phyloP scores from a whole-genome alignment of 2,329 filamentous ascomycete genomes.

The Epichloe aotearoae region DNA sequence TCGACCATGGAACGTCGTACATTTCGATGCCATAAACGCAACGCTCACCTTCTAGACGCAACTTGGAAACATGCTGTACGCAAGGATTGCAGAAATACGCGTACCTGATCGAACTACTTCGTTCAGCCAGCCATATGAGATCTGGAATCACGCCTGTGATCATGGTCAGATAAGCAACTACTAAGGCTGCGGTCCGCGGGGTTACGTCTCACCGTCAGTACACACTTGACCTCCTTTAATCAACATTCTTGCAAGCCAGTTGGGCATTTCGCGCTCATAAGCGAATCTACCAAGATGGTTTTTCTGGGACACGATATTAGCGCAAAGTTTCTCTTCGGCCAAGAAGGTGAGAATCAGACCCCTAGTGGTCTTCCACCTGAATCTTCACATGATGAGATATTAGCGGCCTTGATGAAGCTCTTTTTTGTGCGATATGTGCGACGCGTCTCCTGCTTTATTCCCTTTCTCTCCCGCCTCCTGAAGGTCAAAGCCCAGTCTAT shows the following conservation, averaged over 20 bases:
- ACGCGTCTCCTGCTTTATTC: neutral
- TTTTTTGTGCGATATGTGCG: neutral
- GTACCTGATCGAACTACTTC: conserved; percentile 47
- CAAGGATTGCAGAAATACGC: conserved; percentile 70
- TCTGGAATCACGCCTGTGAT: conserved; percentile 45
- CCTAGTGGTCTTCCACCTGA: neutral
- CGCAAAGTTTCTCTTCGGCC: neutral
- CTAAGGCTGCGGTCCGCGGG: neutral
- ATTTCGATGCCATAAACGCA: neutral
- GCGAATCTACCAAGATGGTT: conserved; percentile 5
- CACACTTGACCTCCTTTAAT: conserved; percentile 3
- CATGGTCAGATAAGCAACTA: neutral
- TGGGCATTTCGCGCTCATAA: conserved; percentile 6
- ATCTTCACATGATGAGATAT: neutral
- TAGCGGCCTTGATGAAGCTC: neutral
- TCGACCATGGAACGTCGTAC: neutral
- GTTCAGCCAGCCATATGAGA: conserved; percentile 48
- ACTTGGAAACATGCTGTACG: conserved; percentile 69
- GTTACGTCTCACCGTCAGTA: conserved; percentile 3
- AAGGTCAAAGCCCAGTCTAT: neutral
- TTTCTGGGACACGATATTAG: conserved; percentile 5
- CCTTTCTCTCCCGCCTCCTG: neutral
- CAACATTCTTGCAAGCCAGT: conserved; percentile 4
- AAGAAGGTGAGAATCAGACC: neutral
- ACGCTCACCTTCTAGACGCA: conserved; percentile 52